Conservation (phyloP, 768 basidiomycete species). For the Amanita polypyramis region DNA sequence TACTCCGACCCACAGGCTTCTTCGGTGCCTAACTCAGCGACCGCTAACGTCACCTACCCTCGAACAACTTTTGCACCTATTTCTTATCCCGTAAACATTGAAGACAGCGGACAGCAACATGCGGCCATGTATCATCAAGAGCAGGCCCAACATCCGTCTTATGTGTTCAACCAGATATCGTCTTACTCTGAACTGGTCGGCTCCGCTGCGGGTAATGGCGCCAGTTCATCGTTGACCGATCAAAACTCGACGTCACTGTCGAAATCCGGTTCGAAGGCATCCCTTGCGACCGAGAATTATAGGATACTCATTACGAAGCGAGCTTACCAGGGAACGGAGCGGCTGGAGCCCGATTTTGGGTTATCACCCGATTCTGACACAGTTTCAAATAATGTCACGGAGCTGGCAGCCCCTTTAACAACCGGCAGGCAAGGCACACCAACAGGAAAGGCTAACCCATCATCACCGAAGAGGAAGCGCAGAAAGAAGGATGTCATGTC, state of each 20-base stretch:
- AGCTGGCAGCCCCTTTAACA: neutral
- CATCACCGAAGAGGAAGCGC: constrained; percentile 16
- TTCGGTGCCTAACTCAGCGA: neutral
- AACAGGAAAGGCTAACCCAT: neutral
- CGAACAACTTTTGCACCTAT: neutral
- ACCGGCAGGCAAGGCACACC: neutral
- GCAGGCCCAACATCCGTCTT: neutral
- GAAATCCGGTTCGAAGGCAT: neutral
- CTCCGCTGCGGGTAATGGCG: neutral
- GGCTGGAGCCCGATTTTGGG: neutral
- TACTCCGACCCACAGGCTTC: neutral
- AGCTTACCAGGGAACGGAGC: constrained; percentile 2
- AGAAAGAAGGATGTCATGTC: constrained; percentile 12
- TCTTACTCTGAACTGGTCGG: neutral
- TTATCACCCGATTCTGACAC: neutral
- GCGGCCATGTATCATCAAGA: neutral
- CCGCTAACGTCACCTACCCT: neutral
- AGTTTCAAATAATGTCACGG: neutral
- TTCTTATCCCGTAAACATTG: neutral
- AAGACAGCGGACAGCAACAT: neutral
- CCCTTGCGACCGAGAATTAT: neutral
- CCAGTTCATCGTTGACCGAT: neutral
- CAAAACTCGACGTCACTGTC: neutral
- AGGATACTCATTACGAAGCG: constrained; percentile 8
- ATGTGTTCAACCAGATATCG: neutral